phyloP scores from a whole-genome alignment of 139 green algal species.

The Diplosphaera chodatii region DNA sequence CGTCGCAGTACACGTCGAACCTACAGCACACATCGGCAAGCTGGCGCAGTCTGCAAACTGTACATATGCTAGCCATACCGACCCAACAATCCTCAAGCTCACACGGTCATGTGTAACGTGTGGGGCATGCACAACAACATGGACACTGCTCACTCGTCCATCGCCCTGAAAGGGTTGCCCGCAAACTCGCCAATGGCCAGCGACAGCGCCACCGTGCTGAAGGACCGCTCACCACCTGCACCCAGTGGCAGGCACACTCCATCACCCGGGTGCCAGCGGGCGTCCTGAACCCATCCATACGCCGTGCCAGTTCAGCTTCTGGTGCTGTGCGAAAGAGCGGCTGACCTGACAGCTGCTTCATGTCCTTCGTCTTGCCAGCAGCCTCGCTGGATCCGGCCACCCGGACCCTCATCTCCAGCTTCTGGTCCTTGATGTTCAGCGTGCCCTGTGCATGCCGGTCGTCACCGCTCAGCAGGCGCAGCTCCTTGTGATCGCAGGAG shows the following conservation, averaged over 20 bases:
- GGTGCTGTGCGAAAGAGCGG: no score
- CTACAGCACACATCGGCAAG: no score
- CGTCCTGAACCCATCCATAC: no score
- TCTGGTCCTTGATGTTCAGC: not conserved
- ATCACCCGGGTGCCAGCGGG: no score
- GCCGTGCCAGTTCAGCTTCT: no score
- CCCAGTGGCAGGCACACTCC: not conserved
- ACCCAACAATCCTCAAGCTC: no score
- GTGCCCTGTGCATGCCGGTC: not conserved
- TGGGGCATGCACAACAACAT: not conserved
- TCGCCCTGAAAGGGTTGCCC: slow-evolving; percentile 65
- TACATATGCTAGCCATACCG: no score
- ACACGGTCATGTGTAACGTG: no score
- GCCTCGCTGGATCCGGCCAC: not conserved
- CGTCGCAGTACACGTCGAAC: no score
- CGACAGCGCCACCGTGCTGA: slow-evolving; percentile 81
- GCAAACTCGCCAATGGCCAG: slow-evolving; percentile 72
- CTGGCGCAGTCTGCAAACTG: no score
- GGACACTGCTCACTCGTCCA: slow-evolving; percentile 85
- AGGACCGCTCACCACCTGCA: slow-evolving; percentile 83
- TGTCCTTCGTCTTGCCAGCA: not conserved
- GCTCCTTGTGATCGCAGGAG: no score
- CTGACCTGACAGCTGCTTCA: not conserved
- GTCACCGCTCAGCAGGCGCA: no score
- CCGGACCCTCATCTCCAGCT: not conserved